Percentiles rank a stretch among this genome's conserved stretches.
Conservation (phyloP, 2,329 filamentous ascomycete genomes). For the Helminthosporium solani region DNA sequence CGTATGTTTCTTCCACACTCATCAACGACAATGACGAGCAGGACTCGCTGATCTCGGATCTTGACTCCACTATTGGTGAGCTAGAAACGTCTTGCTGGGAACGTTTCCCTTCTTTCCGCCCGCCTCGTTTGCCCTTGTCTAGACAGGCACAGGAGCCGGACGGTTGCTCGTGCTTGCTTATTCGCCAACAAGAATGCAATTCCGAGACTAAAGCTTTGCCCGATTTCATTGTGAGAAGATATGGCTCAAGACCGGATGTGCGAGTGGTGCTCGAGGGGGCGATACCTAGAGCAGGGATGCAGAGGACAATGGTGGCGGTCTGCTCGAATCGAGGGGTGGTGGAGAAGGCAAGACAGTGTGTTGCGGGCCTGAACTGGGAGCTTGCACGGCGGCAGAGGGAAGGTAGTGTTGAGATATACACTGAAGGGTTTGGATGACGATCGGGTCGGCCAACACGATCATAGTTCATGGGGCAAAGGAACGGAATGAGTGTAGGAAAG, state of each 20-base stretch:
- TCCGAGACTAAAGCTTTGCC: not conserved
- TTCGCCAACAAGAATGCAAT: constrained; percentile 18
- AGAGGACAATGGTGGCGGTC: constrained; percentile 23
- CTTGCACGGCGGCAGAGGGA: constrained; percentile 19
- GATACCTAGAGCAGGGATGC: constrained; percentile 1
- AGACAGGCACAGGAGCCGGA: not conserved
- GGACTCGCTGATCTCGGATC: constrained; percentile 9
- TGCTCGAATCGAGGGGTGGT: constrained; percentile 20
- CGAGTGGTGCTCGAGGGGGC: constrained; percentile 4
- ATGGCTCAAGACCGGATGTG: constrained; percentile 20
- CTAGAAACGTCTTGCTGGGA: constrained; percentile 1
- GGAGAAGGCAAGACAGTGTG: constrained; percentile 10
- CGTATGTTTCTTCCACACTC: constrained; percentile 21
- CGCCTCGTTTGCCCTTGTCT: not conserved
- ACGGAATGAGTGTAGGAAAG: too few relatives aligned
- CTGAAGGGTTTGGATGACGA: constrained; percentile 15
- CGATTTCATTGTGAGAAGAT: constrained; percentile 9
- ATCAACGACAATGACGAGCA: constrained; percentile 14
- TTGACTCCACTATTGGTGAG: constrained; percentile 7
- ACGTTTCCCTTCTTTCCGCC: constrained; percentile 2
- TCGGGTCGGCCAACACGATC: too few relatives aligned
- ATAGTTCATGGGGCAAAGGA: too few relatives aligned
- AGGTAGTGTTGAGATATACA: constrained; percentile 17
- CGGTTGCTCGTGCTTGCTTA: constrained; percentile 18
- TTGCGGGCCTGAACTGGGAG: constrained; percentile 22